Percentiles rank a stretch among this genome's conserved stretches.
Conservation (phyloP, 805 yeast species). For the Zygoascus bituminiphila region DNA sequence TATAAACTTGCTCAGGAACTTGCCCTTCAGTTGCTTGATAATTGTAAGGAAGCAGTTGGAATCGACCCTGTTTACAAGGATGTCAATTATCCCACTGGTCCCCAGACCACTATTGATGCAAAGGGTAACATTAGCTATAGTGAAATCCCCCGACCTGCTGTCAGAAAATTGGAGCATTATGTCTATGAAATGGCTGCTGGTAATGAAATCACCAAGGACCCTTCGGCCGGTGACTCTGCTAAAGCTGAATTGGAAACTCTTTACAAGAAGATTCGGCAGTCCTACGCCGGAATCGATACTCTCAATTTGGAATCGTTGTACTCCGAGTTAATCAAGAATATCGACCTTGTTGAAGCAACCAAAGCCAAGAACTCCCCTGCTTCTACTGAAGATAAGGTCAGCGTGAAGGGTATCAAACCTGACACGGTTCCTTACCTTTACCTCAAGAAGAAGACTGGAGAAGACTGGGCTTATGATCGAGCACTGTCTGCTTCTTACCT, state of each 20-base stretch:
- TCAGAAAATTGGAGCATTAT: constrained; percentile 90
- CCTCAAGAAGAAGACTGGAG: constrained; percentile 72
- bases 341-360: constrained; percentile 42
- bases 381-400: constrained; percentile 32
- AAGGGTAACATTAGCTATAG: constrained; percentile 81
- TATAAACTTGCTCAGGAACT: constrained; percentile 81
- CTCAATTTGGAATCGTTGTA: constrained; percentile 37
- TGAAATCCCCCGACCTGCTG: constrained; percentile 82
- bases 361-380: constrained; percentile 41
- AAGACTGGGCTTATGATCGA: constrained; percentile 75
- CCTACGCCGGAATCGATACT: constrained; percentile 50
- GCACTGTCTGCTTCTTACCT: constrained; percentile 67
- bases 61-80: constrained; percentile 92
- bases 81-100: constrained; percentile 90
- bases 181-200: constrained; percentile 96
- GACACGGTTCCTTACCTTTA: constrained; percentile 87
- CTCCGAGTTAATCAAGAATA: constrained; percentile 25
- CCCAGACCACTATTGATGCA: constrained; percentile 78
- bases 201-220: constrained; percentile 70
- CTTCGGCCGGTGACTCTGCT: constrained; percentile 43
- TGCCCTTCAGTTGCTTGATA: constrained; percentile 91
- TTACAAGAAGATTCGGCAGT: constrained; percentile 67
- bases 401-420: constrained; percentile 19
- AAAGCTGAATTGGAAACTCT: constrained; percentile 79
- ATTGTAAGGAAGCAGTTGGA: constrained; percentile 78